Evolutionary conservation across 495 filamentous ascomycete genomes (phyloP).

Genomic region (Penicillium canariense): DNA sequence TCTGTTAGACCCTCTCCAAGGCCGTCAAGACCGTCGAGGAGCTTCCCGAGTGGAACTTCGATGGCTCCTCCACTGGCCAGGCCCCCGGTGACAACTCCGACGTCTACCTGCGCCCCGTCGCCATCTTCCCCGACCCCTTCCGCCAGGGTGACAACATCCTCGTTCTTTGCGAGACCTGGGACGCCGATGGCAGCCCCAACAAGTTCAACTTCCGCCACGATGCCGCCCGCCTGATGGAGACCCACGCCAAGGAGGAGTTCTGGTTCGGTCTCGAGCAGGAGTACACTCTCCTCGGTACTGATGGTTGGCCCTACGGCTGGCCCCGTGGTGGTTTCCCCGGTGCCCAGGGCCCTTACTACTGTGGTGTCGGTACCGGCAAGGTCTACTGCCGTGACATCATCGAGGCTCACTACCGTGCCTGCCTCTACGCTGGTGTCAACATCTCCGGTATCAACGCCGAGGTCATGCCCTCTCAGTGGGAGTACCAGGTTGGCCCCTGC

Average conservation of each 20-base stretch:
- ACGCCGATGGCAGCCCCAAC: constrained; percentile 93
- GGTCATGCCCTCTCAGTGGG: constrained; percentile 98
- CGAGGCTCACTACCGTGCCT: constrained; percentile 97
- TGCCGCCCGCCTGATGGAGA: constrained; percentile 82
- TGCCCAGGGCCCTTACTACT: constrained; percentile 98
- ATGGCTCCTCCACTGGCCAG: constrained; percentile 92
- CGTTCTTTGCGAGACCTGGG: constrained; percentile 95
- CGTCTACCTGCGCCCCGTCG: constrained; percentile 91
- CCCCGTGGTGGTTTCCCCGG: constrained; percentile 94
- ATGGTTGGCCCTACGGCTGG: constrained; percentile 90
- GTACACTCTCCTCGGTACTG: constrained; percentile 86
- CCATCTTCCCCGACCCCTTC: constrained; percentile 92
- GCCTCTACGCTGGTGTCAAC: constrained; percentile 84
- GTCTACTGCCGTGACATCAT: constrained; percentile 98
- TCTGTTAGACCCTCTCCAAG: constrained; percentile 70
- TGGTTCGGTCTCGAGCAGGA: constrained; percentile 99
- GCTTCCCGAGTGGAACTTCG: constrained; percentile 98
- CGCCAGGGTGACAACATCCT: constrained; percentile 81
- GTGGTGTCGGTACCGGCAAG: constrained; percentile 94
- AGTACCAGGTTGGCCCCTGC: constrained; percentile 98
- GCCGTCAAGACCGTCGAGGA: constrained; percentile 64
- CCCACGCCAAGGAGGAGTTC: constrained; percentile 75
- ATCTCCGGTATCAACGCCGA: constrained; percentile 99
- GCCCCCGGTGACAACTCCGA: constrained; percentile 96
- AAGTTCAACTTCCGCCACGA: constrained; percentile 98